Percentiles rank a stretch among this genome's conserved stretches.
Evolutionary conservation across 768 basidiomycete species (phyloP).

Genomic region (Rubroboletus pulcherrimus): DNA sequence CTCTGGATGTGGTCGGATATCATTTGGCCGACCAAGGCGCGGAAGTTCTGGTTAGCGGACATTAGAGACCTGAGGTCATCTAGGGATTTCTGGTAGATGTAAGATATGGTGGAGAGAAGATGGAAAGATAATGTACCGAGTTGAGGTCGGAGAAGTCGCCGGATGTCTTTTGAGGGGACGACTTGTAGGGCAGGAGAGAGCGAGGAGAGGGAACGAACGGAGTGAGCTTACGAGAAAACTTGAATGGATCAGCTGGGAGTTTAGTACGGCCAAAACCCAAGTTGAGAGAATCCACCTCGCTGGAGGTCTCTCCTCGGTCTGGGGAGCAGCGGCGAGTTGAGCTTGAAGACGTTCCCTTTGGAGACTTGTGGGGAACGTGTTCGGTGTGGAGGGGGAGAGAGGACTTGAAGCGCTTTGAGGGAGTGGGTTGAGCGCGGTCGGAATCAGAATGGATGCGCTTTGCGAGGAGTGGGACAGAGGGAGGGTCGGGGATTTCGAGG

Average conservation of each 20-base stretch:
- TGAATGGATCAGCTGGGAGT: constrained; percentile 18
- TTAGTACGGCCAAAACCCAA: constrained; percentile 1
- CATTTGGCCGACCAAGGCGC: constrained; percentile 18
- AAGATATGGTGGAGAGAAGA: background rate
- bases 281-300: constrained; percentile 26
- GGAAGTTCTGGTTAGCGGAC: constrained; percentile 15
- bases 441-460: constrained; percentile 33
- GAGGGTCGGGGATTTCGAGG: constrained; percentile 15
- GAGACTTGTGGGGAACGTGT: constrained; percentile 10
- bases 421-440: constrained; percentile 2
- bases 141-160: constrained; percentile 17
- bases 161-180: constrained; percentile 8
- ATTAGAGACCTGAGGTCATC: constrained; percentile 29
- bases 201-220: constrained; percentile 1
- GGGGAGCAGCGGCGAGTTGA: constrained; percentile 14
- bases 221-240: constrained; percentile 8
- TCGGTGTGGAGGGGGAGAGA: constrained; percentile 23
- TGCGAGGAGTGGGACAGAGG: constrained; percentile 13
- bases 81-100: constrained; percentile 22
- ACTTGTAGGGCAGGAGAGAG: background rate
- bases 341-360: constrained; percentile 2
- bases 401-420: constrained; percentile 34
- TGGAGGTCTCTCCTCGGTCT: constrained; percentile 12
- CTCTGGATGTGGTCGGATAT: constrained; percentile 27
- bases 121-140: background rate